A percentile compares a stretch with the other conserved stretches of the same genome.
phyloP scores from a whole-genome alignment of 176 grass and related monocot species.

The Avena atlantica region DNA sequence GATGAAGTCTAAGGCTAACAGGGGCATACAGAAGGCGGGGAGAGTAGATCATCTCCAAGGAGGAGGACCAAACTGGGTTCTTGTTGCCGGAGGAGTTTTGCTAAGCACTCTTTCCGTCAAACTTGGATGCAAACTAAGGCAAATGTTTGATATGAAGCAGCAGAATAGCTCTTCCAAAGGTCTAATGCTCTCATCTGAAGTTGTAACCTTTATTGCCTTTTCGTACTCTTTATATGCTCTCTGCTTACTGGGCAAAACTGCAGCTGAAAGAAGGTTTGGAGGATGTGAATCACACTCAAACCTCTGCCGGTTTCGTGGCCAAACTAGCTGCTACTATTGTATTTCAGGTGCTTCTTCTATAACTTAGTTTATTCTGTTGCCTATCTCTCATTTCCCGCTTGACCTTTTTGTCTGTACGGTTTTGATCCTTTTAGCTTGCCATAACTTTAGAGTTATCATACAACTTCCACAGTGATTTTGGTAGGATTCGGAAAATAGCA shows the following conservation, averaged over 20 bases:
- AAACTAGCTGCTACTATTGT: conserved; percentile 64
- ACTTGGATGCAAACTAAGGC: conserved; percentile 88
- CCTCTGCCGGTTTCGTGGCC: conserved; percentile 63
- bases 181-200: conserved; percentile 43
- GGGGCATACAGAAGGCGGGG: conserved; percentile 62
- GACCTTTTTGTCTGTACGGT: not conserved
- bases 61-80: conserved; percentile 86
- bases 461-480: not conserved
- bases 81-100: conserved; percentile 82
- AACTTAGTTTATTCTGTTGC: conserved; percentile 21
- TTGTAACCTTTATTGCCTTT: conserved; percentile 19
- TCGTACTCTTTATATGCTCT: not conserved
- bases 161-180: conserved; percentile 66
- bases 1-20: conserved; percentile 73
- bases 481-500: not conserved
- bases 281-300: conserved; percentile 64
- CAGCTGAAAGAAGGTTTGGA: conserved; percentile 62
- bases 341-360: conserved; percentile 64
- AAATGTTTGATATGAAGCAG: conserved; percentile 67
- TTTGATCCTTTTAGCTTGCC: not conserved
- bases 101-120: conserved; percentile 82
- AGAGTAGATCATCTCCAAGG: conserved; percentile 63
- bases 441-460: not conserved
- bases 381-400: not conserved
- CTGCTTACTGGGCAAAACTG: conserved; percentile 47